Conservation (phyloP, 2,329 filamentous ascomycete genomes). For the Teratosphaeriaceae sp. region DNA sequence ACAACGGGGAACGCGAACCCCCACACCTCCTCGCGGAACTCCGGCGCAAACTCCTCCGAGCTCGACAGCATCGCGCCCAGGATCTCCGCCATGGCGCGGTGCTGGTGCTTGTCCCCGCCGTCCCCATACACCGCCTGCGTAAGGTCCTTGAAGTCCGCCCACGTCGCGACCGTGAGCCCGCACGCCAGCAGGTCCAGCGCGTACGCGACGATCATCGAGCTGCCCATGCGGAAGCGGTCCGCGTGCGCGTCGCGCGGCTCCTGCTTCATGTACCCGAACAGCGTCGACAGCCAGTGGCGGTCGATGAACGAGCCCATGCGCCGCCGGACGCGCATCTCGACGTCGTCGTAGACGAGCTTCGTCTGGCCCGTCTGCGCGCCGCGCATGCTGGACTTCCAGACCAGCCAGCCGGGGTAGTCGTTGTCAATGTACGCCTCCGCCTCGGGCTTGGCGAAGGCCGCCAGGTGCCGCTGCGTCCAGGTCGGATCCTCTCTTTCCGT, state of each 20-base stretch:
- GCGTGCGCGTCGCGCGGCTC: conserved; percentile 76
- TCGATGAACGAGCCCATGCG: conserved; percentile 77
- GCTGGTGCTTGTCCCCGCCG: conserved; percentile 94
- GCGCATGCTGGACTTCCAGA: conserved; percentile 84
- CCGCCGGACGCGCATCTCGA: conserved; percentile 65
- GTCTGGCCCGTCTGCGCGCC: conserved; percentile 67
- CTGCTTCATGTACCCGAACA: conserved; percentile 92
- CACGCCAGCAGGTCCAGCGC: conserved; percentile 85
- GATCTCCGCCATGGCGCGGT: conserved; percentile 91
- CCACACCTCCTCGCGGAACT: conserved; percentile 74
- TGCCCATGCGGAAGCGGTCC: conserved; percentile 85
- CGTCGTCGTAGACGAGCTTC: conserved; percentile 70
- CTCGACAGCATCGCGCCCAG: conserved; percentile 77
- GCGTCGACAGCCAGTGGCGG: conserved; percentile 76
- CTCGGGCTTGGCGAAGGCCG: conserved; percentile 67
- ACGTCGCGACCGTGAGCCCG: conserved; percentile 67
- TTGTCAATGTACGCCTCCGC: conserved; percentile 86
- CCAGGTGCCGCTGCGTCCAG: conserved; percentile 74
- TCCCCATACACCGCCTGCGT: conserved; percentile 75
- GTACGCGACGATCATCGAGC: conserved; percentile 79
- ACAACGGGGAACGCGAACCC: conserved; percentile 85
- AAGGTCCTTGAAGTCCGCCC: conserved; percentile 82
- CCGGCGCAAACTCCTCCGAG: conserved; percentile 68
- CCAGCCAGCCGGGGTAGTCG: conserved; percentile 92
- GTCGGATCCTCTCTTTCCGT: conserved; percentile 68